Evolutionary conservation across 2,329 filamentous ascomycete genomes (phyloP).

Genomic region (Xylaria sp.): DNA sequence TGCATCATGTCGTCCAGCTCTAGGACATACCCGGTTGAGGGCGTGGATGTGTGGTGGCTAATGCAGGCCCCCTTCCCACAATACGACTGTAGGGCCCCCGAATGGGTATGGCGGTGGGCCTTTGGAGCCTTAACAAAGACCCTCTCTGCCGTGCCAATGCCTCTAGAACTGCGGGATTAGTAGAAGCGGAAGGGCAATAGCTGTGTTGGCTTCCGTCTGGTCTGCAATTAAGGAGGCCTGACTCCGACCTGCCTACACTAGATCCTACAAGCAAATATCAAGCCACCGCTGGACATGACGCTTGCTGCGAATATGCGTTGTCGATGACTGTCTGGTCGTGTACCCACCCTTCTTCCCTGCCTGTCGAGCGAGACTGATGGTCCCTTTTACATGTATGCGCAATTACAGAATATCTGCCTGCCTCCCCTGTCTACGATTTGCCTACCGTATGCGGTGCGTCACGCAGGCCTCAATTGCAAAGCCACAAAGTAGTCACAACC

Average conservation of each 20-base stretch:
- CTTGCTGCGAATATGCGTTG: slow-evolving; percentile 17
- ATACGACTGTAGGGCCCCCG: slow-evolving; percentile 21
- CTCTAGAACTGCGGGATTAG: slow-evolving; percentile 8
- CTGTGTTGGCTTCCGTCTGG: slow-evolving; percentile 35
- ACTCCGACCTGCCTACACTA: slow-evolving; percentile 25
- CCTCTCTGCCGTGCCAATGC: slow-evolving; percentile 1
- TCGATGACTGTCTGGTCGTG: slow-evolving; percentile 6
- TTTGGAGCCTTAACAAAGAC: slow-evolving; percentile 15
- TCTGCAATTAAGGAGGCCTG: slow-evolving; percentile 21
- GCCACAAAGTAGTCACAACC: slow-evolving; percentile 9
- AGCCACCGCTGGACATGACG: slow-evolving; percentile 29
- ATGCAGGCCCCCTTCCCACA: slow-evolving; percentile 31
- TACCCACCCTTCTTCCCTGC: slow-evolving; percentile 3
- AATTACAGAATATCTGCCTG: neutral
- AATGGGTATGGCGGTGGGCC: slow-evolving; percentile 29
- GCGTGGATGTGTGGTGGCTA: slow-evolving; percentile 27
- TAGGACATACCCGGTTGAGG: slow-evolving; percentile 28
- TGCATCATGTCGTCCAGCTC: slow-evolving; percentile 22
- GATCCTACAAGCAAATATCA: slow-evolving; percentile 30
- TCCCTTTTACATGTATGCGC: too few species aligned
- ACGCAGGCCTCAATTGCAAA: slow-evolving; percentile 16
- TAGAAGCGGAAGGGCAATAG: slow-evolving; percentile 27
- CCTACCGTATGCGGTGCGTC: slow-evolving; percentile 12
- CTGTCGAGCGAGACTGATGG: neutral
- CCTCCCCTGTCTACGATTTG: too few species aligned